Evolutionary conservation across 805 yeast genomes (phyloP), one percentile per base, ranked within the genome.

Genomic region (Ogataea naganishii): DNA sequence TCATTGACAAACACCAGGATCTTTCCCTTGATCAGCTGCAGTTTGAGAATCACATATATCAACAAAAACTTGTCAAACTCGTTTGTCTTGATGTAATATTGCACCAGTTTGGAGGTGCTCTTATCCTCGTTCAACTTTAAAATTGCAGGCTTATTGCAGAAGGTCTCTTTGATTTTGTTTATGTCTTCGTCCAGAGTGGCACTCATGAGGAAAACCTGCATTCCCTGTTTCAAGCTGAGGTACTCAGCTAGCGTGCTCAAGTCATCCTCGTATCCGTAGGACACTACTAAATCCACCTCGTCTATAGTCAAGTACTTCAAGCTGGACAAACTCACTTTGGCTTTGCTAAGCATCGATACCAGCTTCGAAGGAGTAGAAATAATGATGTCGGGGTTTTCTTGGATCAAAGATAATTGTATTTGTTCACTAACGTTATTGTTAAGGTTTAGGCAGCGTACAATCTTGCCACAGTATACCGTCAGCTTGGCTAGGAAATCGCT

Each of bases 151-250:
- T 64, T 68, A 33, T 84, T 75, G 56, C 96, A 89, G 55, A 81
- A 88, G 46, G 72, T 72, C 29, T 62, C 55, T 55, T 89, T 89
- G 44, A 92, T 58, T 26, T 69, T 72, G 36, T 82, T 75, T 39
- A 89, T 73, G 38, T 89, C 96, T 25, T 84, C 94, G 48, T 76
- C 82, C 35, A 92, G 62, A 4, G 98, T 92, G 3, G 98, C 98
- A 56, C 95, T 82, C 97, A 92, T 92, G 42, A 92, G 62, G 57
- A 85, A 92, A 3, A 92, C 78, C 59, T 92, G 98, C 41, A 83
- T 62, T 35, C 71, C 74, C 38, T 80, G 80, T 48, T 76, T 77
- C 36, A 77, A 60, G n/a, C 86, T 85, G 38, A 88, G 58, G 38
- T 57, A 69, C 16, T 66, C 62, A 7, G 80, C 67, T 39, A 92